Base-by-base conservation (phyloP, 192 early-diverging fungal species). In the Martensiomyces pterosporus region DNA sequence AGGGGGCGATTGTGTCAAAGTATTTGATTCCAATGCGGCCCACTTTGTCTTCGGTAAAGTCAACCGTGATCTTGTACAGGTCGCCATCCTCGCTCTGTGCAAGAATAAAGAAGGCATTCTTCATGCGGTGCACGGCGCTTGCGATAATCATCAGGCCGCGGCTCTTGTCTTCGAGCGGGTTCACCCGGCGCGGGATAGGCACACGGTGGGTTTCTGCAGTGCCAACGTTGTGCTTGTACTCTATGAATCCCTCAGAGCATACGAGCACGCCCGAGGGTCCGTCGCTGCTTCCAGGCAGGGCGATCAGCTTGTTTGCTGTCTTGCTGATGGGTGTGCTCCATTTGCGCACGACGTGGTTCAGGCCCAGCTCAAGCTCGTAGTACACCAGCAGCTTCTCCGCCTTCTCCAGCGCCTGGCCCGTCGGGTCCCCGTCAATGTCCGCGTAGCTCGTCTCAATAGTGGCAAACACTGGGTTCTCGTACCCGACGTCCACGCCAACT, bases 401-500 rank as follows among this genome's bases (percentile, higher is more conserved):
- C 22, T 82, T 78, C 38, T 77, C 72, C 57, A 82, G 79, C 9
- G 82, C 84, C 49, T 86, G 83, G 6, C 82, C 86, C 9, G 81
- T 75, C 14, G 83, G 78, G 65, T 88, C 88, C 34, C 82, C 67
- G 60, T 93, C 92, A 4, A 82, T 82, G 33, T 91, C 95, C 16
- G 78, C 75, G 55, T 91, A 92, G 63, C 84, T 85, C 1, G 84
- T 77, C 62, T 99, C 97, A 34, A 99, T 61, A 39, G 86, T 85
- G 1, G 95, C 97, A 79, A 99, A 99, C 29, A 94, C 79, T 9
- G 97, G 97, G 64, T 98, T 99, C 52, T 99, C 97, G 54, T 90
- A 99, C 0, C 94, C 97, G 19, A 99, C 95, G 67, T 99, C 97
- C 9, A 97, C 82, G 21, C 87, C 94, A 17, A 89, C 85, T 46